Conservation (phyloP, 192 early-diverging fungal species). For the Bifiguratus adelaidae region DNA sequence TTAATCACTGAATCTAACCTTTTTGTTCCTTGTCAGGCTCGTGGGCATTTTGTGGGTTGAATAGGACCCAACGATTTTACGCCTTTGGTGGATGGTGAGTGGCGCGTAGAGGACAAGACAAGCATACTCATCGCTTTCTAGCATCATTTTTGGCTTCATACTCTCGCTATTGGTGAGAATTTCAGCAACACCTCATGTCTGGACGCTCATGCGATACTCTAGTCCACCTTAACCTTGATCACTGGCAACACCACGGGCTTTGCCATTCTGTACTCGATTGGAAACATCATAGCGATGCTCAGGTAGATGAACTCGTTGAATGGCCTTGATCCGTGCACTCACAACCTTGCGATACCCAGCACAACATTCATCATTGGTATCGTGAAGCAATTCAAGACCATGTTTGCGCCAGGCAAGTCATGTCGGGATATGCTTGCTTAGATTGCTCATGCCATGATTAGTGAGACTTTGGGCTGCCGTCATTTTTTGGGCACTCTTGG, state of each 20-base stretch:
- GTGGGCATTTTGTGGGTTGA: constrained; percentile 33
- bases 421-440: not conserved
- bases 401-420: constrained; percentile 48
- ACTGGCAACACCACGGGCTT: constrained; percentile 58
- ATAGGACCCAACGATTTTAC: constrained; percentile 60
- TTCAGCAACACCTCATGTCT: not conserved
- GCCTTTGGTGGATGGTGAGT: constrained; percentile 61
- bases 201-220: not conserved
- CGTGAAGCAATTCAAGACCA: constrained; percentile 76
- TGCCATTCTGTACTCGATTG: constrained; percentile 84
- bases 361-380: constrained; percentile 89
- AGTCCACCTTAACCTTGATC: constrained; percentile 49
- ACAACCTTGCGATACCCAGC: constrained; percentile 15
- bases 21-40: constrained; percentile 3
- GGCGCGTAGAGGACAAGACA: not conserved
- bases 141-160: constrained; percentile 74
- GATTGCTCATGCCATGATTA: not conserved
- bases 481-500: constrained; percentile 30
- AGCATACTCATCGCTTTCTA: constrained; percentile 15
- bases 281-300: constrained; percentile 78
- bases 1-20: not conserved
- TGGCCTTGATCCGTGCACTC: not conserved
- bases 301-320: constrained; percentile 20
- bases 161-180: constrained; percentile 61
- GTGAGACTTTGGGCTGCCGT: constrained; percentile 11